A percentile compares a stretch with the other conserved stretches of the same genome.
These are phyloP conservation scores for Mycena chlorophos DNA, from an alignment of 768 basidiomycete genomes.

Conservation along the genomic window DNA sequence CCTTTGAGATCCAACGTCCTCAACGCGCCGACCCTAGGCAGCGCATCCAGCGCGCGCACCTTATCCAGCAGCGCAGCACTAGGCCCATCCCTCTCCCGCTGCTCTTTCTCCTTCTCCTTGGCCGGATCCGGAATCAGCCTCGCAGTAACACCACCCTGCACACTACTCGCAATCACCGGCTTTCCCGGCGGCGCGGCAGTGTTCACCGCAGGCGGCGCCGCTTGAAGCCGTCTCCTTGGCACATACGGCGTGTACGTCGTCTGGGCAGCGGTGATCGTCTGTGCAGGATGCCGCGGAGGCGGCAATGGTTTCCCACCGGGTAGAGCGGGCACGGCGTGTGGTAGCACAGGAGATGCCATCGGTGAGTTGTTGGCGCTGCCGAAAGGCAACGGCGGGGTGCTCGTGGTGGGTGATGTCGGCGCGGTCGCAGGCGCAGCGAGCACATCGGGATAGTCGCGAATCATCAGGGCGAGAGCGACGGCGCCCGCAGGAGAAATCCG, in stretches of 20 bases:
- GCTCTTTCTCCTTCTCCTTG: slow-evolving; percentile 15
- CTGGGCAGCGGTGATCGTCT: slow-evolving; percentile 50
- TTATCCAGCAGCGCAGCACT: slow-evolving; percentile 83
- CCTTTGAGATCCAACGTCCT: slow-evolving; percentile 88
- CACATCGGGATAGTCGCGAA: slow-evolving; percentile 90
- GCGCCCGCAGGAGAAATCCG: slow-evolving; percentile 82
- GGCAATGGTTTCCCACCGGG: slow-evolving; percentile 34
- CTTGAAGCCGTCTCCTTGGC: slow-evolving; percentile 57
- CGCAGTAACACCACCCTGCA: slow-evolving; percentile 53
- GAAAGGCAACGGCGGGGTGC: slow-evolving; percentile 40
- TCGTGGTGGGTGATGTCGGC: slow-evolving; percentile 33
- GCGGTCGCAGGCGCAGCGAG: slow-evolving; percentile 38
- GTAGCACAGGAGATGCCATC: slow-evolving; percentile 30
- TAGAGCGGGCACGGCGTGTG: slow-evolving; percentile 27
- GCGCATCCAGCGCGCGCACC: slow-evolving; percentile 83
- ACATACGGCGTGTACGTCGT: slow-evolving; percentile 87
- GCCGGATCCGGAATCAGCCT: slow-evolving; percentile 36
- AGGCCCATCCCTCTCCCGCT: slow-evolving; percentile 47
- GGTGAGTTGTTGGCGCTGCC: slow-evolving; percentile 1
- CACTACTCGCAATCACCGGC: slow-evolving; percentile 69
- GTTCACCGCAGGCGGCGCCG: slow-evolving; percentile 35
- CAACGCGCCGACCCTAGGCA: slow-evolving; percentile 83
- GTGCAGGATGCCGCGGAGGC: slow-evolving; percentile 41
- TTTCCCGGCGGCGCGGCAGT: slow-evolving; percentile 48
- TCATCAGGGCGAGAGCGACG: slow-evolving; percentile 93